These are phyloP conservation scores for Solanum pinnatisectum DNA, from an alignment of 257 asterid genomes.

Conservation along the genomic window DNA sequence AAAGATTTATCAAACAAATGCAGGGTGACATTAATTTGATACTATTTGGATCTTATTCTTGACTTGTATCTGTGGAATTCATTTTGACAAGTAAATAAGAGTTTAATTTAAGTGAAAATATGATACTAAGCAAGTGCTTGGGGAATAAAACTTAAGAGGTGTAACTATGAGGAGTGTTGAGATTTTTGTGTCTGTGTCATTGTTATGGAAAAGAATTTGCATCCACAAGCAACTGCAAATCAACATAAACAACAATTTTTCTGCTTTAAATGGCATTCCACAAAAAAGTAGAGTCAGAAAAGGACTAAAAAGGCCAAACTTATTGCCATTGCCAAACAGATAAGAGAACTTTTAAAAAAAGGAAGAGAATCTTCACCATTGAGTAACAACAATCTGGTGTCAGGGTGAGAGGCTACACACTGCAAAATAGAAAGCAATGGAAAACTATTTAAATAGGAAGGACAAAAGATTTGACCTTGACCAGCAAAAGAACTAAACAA, in stretches of 20 bases:
- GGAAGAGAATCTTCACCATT: conserved; percentile 10
- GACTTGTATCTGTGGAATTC: not conserved
- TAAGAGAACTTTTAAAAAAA: not conserved
- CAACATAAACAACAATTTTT: not conserved
- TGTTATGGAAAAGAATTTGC: not conserved
- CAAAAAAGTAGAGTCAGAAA: not conserved
- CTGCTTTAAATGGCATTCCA: not conserved
- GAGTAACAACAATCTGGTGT: conserved; percentile 14
- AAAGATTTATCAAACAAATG: not conserved
- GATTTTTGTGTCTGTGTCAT: not conserved
- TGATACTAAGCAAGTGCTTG: not conserved
- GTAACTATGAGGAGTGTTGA: not conserved
- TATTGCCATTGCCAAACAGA: not conserved
- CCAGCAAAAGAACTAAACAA: not conserved
- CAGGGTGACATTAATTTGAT: not conserved
- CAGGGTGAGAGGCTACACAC: conserved; percentile 28
- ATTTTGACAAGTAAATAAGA: not conserved
- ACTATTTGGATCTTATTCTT: not conserved
- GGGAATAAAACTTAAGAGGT: not conserved
- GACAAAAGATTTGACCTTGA: not conserved
- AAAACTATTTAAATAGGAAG: not conserved
- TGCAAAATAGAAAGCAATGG: conserved; percentile 11
- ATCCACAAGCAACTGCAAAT: not conserved
- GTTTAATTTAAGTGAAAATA: not conserved
- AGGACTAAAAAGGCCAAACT: not conserved